Percentiles rank a stretch among this genome's conserved stretches.
Conservation (phyloP, 2,329 filamentous ascomycete species). For the Cadophora gregata region DNA sequence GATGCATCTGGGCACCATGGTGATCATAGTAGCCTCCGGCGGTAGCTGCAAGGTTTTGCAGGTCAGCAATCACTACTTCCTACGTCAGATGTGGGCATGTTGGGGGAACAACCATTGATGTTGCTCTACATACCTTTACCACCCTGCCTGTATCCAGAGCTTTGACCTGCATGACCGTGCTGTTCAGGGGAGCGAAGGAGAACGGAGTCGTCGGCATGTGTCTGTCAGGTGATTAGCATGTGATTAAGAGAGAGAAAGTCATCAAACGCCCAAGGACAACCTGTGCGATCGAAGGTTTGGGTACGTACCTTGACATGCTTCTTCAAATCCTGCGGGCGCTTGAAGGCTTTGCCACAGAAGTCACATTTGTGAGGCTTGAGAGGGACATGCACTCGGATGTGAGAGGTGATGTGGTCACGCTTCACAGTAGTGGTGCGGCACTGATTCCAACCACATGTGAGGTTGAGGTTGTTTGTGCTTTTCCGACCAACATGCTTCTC, state of each 20-base stretch:
- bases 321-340: slow-evolving; percentile 97
- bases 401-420: slow-evolving; percentile 98
- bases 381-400: slow-evolving; percentile 98
- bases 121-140: slow-evolving; percentile 43
- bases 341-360: slow-evolving; percentile 98
- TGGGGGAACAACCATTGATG: slow-evolving; percentile 35
- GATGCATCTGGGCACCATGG: slow-evolving; percentile 66
- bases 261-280: no score
- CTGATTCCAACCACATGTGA: slow-evolving; percentile 96
- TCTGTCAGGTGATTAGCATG: slow-evolving; percentile 53
- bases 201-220: slow-evolving; percentile 94
- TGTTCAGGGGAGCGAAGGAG: slow-evolving; percentile 51
- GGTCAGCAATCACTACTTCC: slow-evolving; percentile 43
- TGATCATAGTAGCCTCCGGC: slow-evolving; percentile 64
- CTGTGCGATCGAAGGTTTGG: not conserved
- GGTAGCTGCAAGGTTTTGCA: slow-evolving; percentile 43
- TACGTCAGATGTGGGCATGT: slow-evolving; percentile 38
- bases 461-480: slow-evolving; percentile 97
- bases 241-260: no score
- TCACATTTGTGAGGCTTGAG: slow-evolving; percentile 99
- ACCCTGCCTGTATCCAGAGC: slow-evolving; percentile 59
- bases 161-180: slow-evolving; percentile 40
- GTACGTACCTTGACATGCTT: slow-evolving; percentile 86
- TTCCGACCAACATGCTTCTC: slow-evolving; percentile 98
- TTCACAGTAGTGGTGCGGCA: slow-evolving; percentile 98